Percentiles rank a stretch among this genome's conserved stretches.
phyloP scores from a whole-genome alignment of 2,329 filamentous ascomycete genomes.

The Pestalotiopsis sp. region DNA sequence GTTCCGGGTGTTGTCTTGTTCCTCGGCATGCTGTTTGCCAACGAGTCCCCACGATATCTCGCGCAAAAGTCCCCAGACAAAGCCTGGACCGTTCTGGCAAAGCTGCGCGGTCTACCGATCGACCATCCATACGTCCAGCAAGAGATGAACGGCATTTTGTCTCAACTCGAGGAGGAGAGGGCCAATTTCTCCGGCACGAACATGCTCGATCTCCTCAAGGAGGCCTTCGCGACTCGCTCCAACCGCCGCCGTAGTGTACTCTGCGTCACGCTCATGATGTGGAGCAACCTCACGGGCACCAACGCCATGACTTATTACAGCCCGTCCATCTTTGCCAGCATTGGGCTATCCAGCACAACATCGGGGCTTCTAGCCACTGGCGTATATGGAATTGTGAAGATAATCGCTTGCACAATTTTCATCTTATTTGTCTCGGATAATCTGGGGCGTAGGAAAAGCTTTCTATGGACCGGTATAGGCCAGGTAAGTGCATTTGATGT shows the following conservation, averaged over 20 bases:
- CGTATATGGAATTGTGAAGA: constrained; percentile 74
- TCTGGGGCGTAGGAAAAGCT: constrained; percentile 62
- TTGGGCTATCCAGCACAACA: constrained; percentile 61
- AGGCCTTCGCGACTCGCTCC: constrained; percentile 32
- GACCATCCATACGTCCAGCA: constrained; percentile 56
- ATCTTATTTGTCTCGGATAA: constrained; percentile 70
- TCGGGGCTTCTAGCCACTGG: constrained; percentile 72
- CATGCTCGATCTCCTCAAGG: constrained; percentile 43
- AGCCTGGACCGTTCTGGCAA: constrained; percentile 57
- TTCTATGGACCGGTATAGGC: constrained; percentile 67
- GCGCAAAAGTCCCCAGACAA: constrained; percentile 71
- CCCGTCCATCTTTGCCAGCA: constrained; percentile 68
- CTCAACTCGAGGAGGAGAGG: constrained; percentile 52
- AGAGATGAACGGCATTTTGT: constrained; percentile 48
- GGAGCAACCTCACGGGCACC: constrained; percentile 54
- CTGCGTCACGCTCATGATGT: constrained; percentile 53
- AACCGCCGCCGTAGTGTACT: constrained; percentile 54
- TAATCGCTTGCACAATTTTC: constrained; percentile 65
- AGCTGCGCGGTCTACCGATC: constrained; percentile 54
- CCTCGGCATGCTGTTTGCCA: constrained; percentile 62
- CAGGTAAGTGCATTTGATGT: constrained; percentile 37
- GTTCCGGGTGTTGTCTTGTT: constrained; percentile 66
- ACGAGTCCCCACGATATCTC: constrained; percentile 66
- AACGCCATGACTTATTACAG: constrained; percentile 66
- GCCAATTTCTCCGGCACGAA: constrained; percentile 46